Conservation (phyloP, 2,329 filamentous ascomycete genomes). For the Delphinella strobiligena region DNA sequence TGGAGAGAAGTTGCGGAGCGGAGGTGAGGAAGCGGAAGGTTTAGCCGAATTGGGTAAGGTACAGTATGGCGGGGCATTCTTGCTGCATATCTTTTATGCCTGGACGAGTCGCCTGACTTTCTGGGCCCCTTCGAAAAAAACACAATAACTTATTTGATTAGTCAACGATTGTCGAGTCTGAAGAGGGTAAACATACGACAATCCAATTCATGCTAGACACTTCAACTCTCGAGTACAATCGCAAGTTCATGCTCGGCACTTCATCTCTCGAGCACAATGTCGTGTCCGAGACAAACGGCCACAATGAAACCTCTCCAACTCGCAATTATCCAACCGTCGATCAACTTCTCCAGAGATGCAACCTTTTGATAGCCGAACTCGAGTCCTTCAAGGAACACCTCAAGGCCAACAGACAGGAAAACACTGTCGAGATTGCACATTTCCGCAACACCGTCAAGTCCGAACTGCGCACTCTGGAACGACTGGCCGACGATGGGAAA, state of each 20-base stretch:
- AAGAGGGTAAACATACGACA: too few relatives aligned
- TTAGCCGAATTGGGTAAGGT: neutral
- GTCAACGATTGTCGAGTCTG: too few relatives aligned
- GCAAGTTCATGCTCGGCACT: too few relatives aligned
- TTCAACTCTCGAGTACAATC: too few relatives aligned
- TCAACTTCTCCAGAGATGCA: slow-evolving; percentile 26
- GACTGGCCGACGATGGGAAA: slow-evolving; percentile 12
- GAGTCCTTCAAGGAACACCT: slow-evolving; percentile 26
- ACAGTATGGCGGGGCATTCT: neutral
- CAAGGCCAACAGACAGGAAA: slow-evolving; percentile 22
- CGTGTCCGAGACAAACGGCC: too few relatives aligned
- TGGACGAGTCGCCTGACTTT: too few relatives aligned
- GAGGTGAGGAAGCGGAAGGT: neutral
- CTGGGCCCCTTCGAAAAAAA: too few relatives aligned
- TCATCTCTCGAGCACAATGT: too few relatives aligned
- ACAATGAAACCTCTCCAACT: neutral
- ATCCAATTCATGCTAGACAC: too few relatives aligned
- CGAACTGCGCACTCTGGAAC: slow-evolving; percentile 20
- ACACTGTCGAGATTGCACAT: slow-evolving; percentile 21
- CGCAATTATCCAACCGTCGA: slow-evolving; percentile 3
- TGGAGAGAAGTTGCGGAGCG: neutral
- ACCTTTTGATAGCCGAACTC: slow-evolving; percentile 27
- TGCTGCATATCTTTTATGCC: too few relatives aligned
- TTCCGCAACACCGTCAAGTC: slow-evolving; percentile 23
- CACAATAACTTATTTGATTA: too few relatives aligned